These are phyloP conservation scores for Cyanidium caldarium DNA, from an alignment of 23 red algal species.

Conservation along the genomic window DNA sequence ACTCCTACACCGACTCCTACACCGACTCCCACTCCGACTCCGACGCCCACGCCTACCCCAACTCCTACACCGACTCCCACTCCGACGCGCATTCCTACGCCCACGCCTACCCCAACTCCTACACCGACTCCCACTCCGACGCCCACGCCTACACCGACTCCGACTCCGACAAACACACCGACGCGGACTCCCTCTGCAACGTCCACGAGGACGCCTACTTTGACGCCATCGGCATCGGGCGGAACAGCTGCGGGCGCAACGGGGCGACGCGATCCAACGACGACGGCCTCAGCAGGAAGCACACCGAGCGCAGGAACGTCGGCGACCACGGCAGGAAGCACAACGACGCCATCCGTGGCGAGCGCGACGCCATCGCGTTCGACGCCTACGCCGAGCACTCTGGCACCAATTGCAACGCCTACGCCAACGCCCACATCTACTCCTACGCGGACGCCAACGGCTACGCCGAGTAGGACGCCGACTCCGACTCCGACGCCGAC, in stretches of 20 bases:
- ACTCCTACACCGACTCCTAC: constrained; percentile 1
- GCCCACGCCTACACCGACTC: not conserved
- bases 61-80: not conserved
- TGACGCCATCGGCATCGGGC: not conserved
- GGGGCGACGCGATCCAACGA: no score
- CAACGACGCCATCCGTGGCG: not conserved
- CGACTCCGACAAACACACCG: not conserved
- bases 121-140: constrained; percentile 4
- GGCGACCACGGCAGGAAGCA: not conserved
- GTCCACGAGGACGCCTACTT: not conserved
- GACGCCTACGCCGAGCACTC: not conserved
- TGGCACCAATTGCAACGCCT: not conserved
- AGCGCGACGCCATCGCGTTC: not conserved
- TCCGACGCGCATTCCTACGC: constrained; percentile 1
- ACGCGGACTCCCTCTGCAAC: not conserved
- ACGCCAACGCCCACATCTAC: not conserved
- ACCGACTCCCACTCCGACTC: not conserved
- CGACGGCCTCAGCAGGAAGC: no score
- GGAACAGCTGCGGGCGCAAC: no score
- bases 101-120: constrained; percentile 1
- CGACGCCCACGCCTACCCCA: not conserved
- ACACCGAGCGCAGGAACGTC: no score
- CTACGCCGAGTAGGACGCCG: not conserved
- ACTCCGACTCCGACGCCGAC: not conserved
- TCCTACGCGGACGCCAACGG: not conserved